Evolutionary conservation across 208 protist species (phyloP).

Genomic region (Wallacemonas collosoma): DNA sequence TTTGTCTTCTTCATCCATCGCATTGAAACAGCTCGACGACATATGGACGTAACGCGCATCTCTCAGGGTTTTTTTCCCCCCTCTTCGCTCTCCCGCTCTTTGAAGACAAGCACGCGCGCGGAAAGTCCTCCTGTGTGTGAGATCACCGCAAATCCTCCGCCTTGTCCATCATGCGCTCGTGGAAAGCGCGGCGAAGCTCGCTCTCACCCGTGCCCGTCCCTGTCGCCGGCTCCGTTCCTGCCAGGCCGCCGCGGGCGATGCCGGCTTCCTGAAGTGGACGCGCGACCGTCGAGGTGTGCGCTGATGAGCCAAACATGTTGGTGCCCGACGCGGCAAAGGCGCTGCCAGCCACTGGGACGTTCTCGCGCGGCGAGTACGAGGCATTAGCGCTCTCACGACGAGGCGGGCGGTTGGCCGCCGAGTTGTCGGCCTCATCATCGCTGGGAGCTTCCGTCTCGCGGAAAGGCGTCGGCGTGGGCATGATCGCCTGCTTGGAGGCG

Average conservation of each 20-base stretch:
- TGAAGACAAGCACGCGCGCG: background rate
- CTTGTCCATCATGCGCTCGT: constrained; percentile 20
- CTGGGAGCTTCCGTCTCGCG: background rate
- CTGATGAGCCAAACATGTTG: constrained; percentile 21
- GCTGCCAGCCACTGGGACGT: constrained; percentile 10
- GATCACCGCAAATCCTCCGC: constrained; percentile 14
- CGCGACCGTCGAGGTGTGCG: constrained; percentile 10
- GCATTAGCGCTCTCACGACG: background rate
- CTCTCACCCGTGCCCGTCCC: constrained; percentile 19
- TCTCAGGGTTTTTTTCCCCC: too few relatives aligned
- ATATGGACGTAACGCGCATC: too few relatives aligned
- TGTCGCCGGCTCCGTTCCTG: background rate
- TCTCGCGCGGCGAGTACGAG: constrained; percentile 18
- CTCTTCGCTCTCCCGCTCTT: too few relatives aligned
- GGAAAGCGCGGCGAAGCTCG: constrained; percentile 23
- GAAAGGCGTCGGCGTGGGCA: background rate
- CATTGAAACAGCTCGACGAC: too few relatives aligned
- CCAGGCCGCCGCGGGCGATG: constrained; percentile 20
- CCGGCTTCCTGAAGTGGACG: constrained; percentile 33
- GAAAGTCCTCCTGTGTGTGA: background rate
- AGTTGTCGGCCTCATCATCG: constrained; percentile 6
- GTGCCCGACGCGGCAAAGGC: constrained; percentile 16
- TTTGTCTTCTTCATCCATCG: too few relatives aligned
- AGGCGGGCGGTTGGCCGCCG: background rate
- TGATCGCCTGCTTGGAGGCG: background rate